A percentile compares a stretch with the other conserved stretches of the same genome.
Conservation (phyloP, 2,329 filamentous ascomycete genomes). For the Pseudopithomyces chartarum region DNA sequence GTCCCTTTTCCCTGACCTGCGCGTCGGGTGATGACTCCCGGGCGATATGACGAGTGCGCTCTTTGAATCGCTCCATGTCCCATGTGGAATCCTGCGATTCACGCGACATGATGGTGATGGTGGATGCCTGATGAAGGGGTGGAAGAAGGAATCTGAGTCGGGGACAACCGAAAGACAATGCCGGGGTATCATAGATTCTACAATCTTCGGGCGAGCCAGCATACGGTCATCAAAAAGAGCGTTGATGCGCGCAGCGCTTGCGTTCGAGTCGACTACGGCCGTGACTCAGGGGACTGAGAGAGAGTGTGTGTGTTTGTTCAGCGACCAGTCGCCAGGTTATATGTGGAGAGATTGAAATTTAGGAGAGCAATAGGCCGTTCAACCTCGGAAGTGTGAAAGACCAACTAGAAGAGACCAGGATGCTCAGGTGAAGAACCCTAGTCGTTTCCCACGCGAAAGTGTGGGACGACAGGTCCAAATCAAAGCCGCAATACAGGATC, state of each 20-base stretch:
- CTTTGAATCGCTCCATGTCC: constrained; percentile 4
- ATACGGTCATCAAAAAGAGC: not conserved
- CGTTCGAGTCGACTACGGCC: not conserved
- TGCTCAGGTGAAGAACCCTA: constrained; percentile 5
- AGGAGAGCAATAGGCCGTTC: not conserved
- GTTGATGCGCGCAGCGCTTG: not conserved
- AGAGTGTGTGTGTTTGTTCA: not conserved
- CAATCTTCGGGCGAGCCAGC: not conserved
- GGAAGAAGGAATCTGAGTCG: not conserved
- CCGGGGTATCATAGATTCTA: not conserved
- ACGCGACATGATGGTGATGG: constrained; percentile 1
- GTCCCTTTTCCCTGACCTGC: not conserved
- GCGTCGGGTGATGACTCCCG: constrained; percentile 4
- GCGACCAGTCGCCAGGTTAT: constrained; percentile 3
- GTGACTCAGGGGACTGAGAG: not conserved
- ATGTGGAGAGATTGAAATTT: not conserved
- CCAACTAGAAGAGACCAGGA: constrained; percentile 1
- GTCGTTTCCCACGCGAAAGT: constrained; percentile 3
- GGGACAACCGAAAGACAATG: not conserved
- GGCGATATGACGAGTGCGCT: constrained; percentile 1
- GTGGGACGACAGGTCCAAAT: not conserved
- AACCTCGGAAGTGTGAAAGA: not conserved
- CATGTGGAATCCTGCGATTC: constrained; percentile 3
- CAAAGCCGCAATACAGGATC: not conserved
- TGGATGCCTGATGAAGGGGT: not conserved